A percentile compares a stretch with the other conserved stretches of the same genome.
These are phyloP conservation scores for Rhytidiadelphus loreus DNA, from an alignment of 225 moss, liverwort and hornwort species.

Conservation along the genomic window DNA sequence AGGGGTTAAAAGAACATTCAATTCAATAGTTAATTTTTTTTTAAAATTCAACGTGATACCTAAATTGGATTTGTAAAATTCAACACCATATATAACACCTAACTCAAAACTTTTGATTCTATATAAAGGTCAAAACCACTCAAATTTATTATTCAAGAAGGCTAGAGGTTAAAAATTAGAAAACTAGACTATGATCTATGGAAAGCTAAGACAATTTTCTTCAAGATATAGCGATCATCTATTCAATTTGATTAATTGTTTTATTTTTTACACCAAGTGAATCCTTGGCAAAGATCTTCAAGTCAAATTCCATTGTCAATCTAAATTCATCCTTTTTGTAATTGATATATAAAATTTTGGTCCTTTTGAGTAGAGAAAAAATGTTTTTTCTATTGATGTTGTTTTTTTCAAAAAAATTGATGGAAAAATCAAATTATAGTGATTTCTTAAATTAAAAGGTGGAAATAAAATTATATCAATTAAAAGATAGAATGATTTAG, in stretches of 20 bases:
- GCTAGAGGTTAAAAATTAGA: not conserved
- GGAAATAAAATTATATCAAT: not conserved
- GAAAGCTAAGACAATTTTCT: not conserved
- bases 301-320: not conserved
- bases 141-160: not conserved
- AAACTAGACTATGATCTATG: not conserved
- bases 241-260: no score
- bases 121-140: no score
- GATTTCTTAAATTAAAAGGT: no score
- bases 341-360: not conserved
- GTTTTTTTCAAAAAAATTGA: not conserved
- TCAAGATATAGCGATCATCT: not conserved
- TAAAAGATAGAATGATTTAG: rapidly evolving
- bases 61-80: no score
- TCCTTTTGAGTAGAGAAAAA: no score
- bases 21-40: no score
- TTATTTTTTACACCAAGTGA: not conserved
- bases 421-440: no score
- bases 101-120: not conserved
- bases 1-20: no score
- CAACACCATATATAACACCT: no score
- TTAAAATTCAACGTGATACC: no score
- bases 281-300: not conserved
- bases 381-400: not conserved
- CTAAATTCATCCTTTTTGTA: not conserved